Base-by-base conservation (phyloP, 2,329 filamentous ascomycete genomes). In the Colletotrichum sp. region DNA sequence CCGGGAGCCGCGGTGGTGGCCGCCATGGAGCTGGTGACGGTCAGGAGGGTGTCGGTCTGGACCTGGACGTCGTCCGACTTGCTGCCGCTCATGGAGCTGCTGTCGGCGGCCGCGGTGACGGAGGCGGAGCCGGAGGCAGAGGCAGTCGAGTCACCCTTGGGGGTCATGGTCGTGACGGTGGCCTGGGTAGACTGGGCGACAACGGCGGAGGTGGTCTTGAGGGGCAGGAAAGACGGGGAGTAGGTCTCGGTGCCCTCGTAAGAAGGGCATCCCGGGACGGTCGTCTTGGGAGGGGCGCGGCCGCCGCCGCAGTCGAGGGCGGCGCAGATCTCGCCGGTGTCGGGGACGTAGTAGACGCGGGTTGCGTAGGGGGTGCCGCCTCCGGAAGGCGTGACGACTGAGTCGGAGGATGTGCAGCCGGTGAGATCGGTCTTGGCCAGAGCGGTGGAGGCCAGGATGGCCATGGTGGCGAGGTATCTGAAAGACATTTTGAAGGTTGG, bases 301-400 rank as follows among this genome's bases (percentile, higher is more conserved):
- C 92, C 93, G 78, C 93, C 93, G 74, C 93, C 92, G 83, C 93
- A 94, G 88, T 94, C 92, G 79, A 92, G 87, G 77, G 91, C 81
- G 13, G 87, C 86, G 88, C 93, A 94, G 81, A 94, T 86, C 85
- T 94, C 92, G 81, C 92, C 91, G 21, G 89, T 91, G 78, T 85
- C 91, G 3, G 92, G 92, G 69, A 93, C 89, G 83, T 91, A 93
- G 87, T 88, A 94, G 80, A 92, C 83, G 63, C 88, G 76, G 71
- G 87, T 89, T 59, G 87, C 86, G 79, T 88, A 89, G 75, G 84
- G 81, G 12, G 76, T 72, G 34, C 74, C 70, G 64, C 74, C 74
- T 16, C 72, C 44, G 71, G 71, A 77, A 2, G 68, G 71, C 12
- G 67, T 71, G 57, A 81, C 77, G 71, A 79, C 74, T 5, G 82